These are phyloP conservation scores for Domatiomyces catenatus DNA, from an alignment of 2,329 filamentous ascomycete species.

Conservation along the genomic window DNA sequence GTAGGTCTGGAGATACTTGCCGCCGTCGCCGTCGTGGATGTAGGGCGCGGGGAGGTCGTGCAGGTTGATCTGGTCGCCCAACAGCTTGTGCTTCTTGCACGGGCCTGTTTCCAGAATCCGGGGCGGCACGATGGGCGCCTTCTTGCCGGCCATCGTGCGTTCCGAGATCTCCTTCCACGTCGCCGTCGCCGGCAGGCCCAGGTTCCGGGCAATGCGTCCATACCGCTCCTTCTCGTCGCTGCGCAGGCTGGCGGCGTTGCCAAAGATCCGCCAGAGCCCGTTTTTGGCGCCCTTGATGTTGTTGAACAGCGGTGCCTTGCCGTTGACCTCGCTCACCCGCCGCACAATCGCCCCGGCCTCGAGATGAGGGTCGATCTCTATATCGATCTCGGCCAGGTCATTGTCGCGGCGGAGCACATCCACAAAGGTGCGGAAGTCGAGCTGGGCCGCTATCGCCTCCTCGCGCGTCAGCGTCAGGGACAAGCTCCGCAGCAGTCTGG, in stretches of 20 bases:
- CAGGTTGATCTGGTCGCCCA: slow-evolving; percentile 29
- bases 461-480: no score
- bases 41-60: slow-evolving; percentile 27
- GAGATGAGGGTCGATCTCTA: slow-evolving; percentile 30
- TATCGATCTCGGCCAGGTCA: slow-evolving; percentile 33
- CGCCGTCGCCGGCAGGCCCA: slow-evolving; percentile 27
- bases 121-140: slow-evolving; percentile 20
- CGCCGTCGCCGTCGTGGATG: slow-evolving; percentile 33
- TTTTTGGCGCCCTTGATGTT: slow-evolving; percentile 33
- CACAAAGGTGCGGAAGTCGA: slow-evolving; percentile 34
- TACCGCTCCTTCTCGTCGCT: slow-evolving; percentile 22
- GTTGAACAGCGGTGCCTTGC: slow-evolving; percentile 38
- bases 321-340: slow-evolving; percentile 30
- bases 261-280: slow-evolving; percentile 36
- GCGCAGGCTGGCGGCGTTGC: slow-evolving; percentile 28
- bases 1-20: slow-evolving; percentile 37
- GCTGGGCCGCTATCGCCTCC: slow-evolving; percentile 11
- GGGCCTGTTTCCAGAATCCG: slow-evolving; percentile 24
- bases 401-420: slow-evolving; percentile 28
- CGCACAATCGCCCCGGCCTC: slow-evolving; percentile 35
- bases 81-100: slow-evolving; percentile 30
- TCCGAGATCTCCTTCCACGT: slow-evolving; percentile 27
- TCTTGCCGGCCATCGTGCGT: slow-evolving; percentile 28
- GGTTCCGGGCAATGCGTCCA: slow-evolving; percentile 29
- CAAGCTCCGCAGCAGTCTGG: background rate